Evolutionary conservation across 805 yeast species (phyloP).

Genomic region (Metschnikowia orientalis): DNA sequence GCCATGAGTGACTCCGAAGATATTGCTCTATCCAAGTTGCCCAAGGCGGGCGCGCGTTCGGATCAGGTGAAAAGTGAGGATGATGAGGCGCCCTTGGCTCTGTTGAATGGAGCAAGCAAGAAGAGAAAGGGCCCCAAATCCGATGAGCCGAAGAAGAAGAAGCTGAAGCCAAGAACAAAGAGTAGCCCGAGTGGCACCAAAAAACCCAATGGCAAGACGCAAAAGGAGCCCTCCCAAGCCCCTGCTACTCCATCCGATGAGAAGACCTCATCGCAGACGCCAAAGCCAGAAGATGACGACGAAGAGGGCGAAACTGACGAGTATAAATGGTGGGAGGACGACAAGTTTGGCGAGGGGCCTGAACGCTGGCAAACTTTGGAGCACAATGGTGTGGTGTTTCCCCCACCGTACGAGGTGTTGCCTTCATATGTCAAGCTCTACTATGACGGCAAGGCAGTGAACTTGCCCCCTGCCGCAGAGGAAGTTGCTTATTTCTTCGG

Average conservation of each 20-base stretch:
- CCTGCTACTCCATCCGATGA: no score
- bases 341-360: slow-evolving; percentile 60
- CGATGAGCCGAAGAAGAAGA: not conserved
- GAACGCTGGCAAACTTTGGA: slow-evolving; percentile 82
- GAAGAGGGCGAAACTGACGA: slow-evolving; percentile 30
- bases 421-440: slow-evolving; percentile 72
- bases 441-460: slow-evolving; percentile 74
- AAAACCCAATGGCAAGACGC: no score
- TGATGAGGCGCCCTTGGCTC: slow-evolving; percentile 18
- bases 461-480: slow-evolving; percentile 76
- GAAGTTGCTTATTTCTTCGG: slow-evolving; percentile 96
- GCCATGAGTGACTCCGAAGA: slow-evolving; percentile 30
- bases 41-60: slow-evolving; percentile 1
- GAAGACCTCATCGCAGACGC: not conserved
- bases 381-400: slow-evolving; percentile 90
- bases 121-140: slow-evolving; percentile 1
- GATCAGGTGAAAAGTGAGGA: slow-evolving; percentile 13
- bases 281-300: slow-evolving; percentile 8
- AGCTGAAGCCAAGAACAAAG: not conserved
- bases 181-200: not conserved
- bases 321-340: slow-evolving; percentile 85
- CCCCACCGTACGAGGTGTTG: slow-evolving; percentile 85
- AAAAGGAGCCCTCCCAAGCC: no score
- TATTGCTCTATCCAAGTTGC: slow-evolving; percentile 15
- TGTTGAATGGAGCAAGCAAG: slow-evolving; percentile 3